Evolutionary conservation across 345 rosid species (phyloP), one percentile per base, ranked within the genome.

Genomic region (Psidium guajava): DNA sequence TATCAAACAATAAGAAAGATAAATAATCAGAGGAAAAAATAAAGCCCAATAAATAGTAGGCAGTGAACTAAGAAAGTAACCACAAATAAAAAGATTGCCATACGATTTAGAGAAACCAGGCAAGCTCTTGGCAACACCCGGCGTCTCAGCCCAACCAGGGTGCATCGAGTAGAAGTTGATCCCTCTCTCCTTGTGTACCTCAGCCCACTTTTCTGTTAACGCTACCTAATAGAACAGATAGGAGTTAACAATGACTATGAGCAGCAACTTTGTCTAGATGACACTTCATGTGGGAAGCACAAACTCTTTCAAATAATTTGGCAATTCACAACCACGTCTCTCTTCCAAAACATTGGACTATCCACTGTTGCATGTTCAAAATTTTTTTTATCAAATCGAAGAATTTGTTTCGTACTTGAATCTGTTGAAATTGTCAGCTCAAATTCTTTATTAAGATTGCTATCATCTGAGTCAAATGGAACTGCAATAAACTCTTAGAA

Each of bases 91-190:
- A 75, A 8, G 69, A 12, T 20, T 27, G 54, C 47, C 89, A 47
- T 88, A 95, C 99, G 82, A 59, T 87, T 93, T 52, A 51, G 47
- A 89, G 87, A 97, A 95, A 88, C 85, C 84, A 27, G 98, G 97
- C 82, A 97, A 84, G 86, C 95, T 95, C 54, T 81, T 92, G 81
- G 99, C 92, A 10, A 94, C 93, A 84, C 98, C 98, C 2, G 98
- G 98, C 8, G 98, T 97, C 90, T 90, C 94, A 75, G 94, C 98
- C 99, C 98, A 97, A 21, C 98, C 98, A 9, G 99, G 99, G 87
- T 95, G 98, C 99, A 97, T 95, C 0, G 98, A 81, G 90, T 94
- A 95, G 93, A 97, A 97, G 20, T 93, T 92, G 50, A 97, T 90
- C 73, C 96, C 96, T 91, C 88, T 94, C 86, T 90, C 91, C 88